Base-by-base conservation (phyloP, 2,329 filamentous ascomycete genomes). In the Arthrobotrys musiformis region DNA sequence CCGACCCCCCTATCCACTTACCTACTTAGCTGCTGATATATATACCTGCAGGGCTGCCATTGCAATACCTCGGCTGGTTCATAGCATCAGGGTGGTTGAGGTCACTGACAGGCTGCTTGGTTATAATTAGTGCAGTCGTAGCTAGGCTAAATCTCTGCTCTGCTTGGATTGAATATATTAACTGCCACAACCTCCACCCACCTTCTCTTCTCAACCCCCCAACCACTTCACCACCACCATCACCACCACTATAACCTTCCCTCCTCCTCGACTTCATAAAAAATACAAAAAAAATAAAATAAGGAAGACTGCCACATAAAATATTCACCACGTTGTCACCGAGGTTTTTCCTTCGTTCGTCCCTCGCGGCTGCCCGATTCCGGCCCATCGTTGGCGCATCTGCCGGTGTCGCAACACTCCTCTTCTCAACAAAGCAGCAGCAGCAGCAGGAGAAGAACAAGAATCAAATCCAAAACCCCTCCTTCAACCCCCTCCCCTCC, bases 331-430 rank as follows among this genome's bases (percentile, higher is more conserved):
- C 80, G 80, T 75, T 80, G 78, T 81, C 80, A 46, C 69, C 64
- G n/a, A 69, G 61, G 17, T 70, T 80, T 62, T 69, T 79, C 78
- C 76, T 70, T 64, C 69, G 70, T 24, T 44, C 58, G 52, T 56
- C 63, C 35, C 52, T 72, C 63, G 66, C 74, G 74, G 74, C 73
- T 19, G 40, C 56, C 67, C 68, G 67, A 61, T 78, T 78, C 46
- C 76, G 79, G 67, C 76, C 80, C 52, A 68, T 81, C 33, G 68
- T 81, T 69, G 79, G 78, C 30, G 74, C 79, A 61, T 77, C 77
- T 48, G 69, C 70, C 67, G 58, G 77, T 48, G 76, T 79, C 44
- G 56, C 74, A 72, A 78, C 74, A 72, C 74, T 78, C 66, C 50
- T 72, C 67, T 15, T 56, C 58, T 40, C 54, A 17, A 42, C 44